These are phyloP conservation scores for Plasmodium berghei DNA, from an alignment of 169 alveolate species.

Conservation along the genomic window DNA sequence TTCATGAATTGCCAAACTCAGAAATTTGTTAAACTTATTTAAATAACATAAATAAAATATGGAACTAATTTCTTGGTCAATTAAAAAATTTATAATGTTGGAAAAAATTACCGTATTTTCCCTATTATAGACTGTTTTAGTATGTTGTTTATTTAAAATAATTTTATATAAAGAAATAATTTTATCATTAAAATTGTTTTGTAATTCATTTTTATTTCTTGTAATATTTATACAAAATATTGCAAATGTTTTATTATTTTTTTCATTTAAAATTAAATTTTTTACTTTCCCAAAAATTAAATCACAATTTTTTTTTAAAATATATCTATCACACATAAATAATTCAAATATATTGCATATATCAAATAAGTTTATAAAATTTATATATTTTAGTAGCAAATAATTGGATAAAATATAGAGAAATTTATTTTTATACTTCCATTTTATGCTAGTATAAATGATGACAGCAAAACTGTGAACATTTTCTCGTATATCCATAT, in stretches of 20 bases:
- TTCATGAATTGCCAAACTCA: slow-evolving; percentile 17
- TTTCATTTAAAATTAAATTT: slow-evolving; percentile 32
- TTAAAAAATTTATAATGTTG: slow-evolving; percentile 44
- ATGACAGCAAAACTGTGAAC: slow-evolving; percentile 53
- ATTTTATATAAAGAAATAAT: slow-evolving; percentile 38
- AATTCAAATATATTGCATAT: slow-evolving; percentile 67
- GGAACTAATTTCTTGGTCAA: slow-evolving; percentile 39
- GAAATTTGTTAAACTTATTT: slow-evolving; percentile 26
- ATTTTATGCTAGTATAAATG: slow-evolving; percentile 38
- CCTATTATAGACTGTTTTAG: background rate
- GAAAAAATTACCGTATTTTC: slow-evolving; percentile 56
- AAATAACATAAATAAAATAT: slow-evolving; percentile 67
- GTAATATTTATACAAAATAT: slow-evolving; percentile 49
- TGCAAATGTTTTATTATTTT: slow-evolving; percentile 24
- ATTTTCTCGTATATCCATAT: slow-evolving; percentile 33
- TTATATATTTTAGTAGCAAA: slow-evolving; percentile 32
- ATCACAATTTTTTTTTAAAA: slow-evolving; percentile 2
- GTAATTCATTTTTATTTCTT: slow-evolving; percentile 20
- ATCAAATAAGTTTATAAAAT: slow-evolving; percentile 62
- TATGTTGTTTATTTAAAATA: slow-evolving; percentile 34
- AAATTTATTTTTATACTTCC: slow-evolving; percentile 32
- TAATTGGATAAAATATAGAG: slow-evolving; percentile 38
- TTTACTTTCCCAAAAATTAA: slow-evolving; percentile 32
- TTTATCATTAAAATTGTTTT: slow-evolving; percentile 4
- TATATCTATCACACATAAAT: slow-evolving; percentile 8